Evolutionary conservation across 371 early-diverging fungal species (phyloP).

Genomic region (Caulochytrium protostelioides): DNA sequence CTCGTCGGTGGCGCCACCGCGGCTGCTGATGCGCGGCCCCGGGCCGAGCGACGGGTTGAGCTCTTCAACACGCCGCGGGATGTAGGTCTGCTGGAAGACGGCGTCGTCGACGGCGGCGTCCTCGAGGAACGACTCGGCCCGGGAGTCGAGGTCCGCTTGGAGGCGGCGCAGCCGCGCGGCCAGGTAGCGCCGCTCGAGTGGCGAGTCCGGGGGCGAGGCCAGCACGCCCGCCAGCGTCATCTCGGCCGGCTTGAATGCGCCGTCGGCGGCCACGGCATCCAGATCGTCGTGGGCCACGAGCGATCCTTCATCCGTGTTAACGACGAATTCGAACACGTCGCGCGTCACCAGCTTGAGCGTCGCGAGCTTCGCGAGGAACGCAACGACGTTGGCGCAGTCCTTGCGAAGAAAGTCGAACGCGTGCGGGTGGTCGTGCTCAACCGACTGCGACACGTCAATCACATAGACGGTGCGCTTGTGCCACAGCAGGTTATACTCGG

Average conservation of each 20-base stretch:
- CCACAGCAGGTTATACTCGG: constrained; percentile 95
- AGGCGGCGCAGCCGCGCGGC: too few relatives aligned
- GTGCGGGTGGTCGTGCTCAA: constrained; percentile 98
- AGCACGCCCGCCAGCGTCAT: constrained; percentile 11
- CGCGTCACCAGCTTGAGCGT: constrained; percentile 10
- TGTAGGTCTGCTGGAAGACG: constrained; percentile 74
- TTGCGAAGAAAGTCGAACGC: constrained; percentile 91
- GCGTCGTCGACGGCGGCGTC: constrained; percentile 43
- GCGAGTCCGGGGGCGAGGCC: too few relatives aligned
- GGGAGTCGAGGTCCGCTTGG: neutral
- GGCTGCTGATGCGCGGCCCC: too few relatives aligned
- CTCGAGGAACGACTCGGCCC: constrained; percentile 8
- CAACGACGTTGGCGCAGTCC: constrained; percentile 89
- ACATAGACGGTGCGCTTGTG: constrained; percentile 62
- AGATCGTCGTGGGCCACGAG: neutral
- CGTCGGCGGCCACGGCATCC: neutral
- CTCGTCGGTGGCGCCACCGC: too few relatives aligned
- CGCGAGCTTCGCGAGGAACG: constrained; percentile 60
- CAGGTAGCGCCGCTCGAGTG: too few relatives aligned
- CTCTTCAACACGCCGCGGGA: constrained; percentile 78
- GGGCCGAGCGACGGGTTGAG: too few relatives aligned
- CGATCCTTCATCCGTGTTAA: constrained; percentile 1
- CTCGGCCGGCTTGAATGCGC: neutral
- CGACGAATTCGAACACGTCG: constrained; percentile 75
- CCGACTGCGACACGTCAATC: constrained; percentile 98